Percentiles rank a stretch among this genome's conserved stretches.
Conservation (phyloP, 1,284 basidiomycete species). For the Boletus calvinii region DNA sequence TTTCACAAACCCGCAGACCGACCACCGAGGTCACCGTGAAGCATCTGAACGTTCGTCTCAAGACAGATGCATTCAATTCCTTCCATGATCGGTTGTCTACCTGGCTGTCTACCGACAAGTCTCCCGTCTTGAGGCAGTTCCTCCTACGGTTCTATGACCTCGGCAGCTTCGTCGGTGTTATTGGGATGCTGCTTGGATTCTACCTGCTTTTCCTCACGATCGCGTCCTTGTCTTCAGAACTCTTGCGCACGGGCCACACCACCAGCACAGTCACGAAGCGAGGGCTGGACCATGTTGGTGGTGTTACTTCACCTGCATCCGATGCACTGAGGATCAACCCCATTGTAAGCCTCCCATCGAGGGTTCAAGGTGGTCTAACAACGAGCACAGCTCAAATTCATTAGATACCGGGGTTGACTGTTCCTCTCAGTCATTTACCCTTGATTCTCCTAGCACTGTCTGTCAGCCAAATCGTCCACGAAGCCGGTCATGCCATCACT, state of each 20-base stretch:
- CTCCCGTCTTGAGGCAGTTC: conserved; percentile 20
- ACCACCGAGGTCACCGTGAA: conserved; percentile 27
- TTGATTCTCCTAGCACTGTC: conserved; percentile 59
- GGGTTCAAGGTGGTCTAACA: neutral
- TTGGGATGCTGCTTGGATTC: conserved; percentile 52
- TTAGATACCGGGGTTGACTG: conserved; percentile 74
- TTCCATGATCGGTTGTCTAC: conserved; percentile 46
- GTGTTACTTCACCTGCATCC: conserved; percentile 10
- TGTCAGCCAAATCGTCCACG: conserved; percentile 61
- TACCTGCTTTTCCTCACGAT: conserved; percentile 41
- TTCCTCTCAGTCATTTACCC: conserved; percentile 63
- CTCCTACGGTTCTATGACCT: conserved; percentile 47
- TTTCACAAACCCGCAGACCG: conserved; percentile 21
- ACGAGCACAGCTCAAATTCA: conserved; percentile 11
- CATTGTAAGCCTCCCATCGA: conserved; percentile 41
- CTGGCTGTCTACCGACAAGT: conserved; percentile 29
- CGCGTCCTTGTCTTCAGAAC: conserved; percentile 24
- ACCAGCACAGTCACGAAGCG: conserved; percentile 20
- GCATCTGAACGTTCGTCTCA: conserved; percentile 46
- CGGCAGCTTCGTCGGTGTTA: conserved; percentile 45
- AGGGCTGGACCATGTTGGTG: neutral
- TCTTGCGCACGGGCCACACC: conserved; percentile 13
- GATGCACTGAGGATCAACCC: conserved; percentile 35
- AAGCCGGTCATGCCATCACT: conserved; percentile 66
- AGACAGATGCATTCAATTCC: conserved; percentile 54